A percentile compares a stretch with the other conserved stretches of the same genome.
phyloP scores from a whole-genome alignment of 805 yeast genomes.

The Ogataea zsoltii region DNA sequence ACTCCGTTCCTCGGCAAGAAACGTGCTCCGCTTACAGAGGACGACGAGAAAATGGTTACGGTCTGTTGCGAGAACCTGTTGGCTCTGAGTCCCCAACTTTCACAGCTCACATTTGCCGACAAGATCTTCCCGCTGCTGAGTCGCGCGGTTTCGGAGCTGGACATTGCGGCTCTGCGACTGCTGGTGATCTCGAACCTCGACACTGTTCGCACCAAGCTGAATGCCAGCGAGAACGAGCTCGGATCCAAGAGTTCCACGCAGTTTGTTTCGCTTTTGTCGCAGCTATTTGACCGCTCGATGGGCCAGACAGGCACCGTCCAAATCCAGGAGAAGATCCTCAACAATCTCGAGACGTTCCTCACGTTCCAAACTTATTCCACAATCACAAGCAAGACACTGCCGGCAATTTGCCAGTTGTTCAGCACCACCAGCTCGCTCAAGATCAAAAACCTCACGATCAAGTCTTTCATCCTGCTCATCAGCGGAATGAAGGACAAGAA shows the following conservation, averaged over 20 bases:
- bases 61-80: slow-evolving; percentile 56
- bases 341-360: slow-evolving; percentile 28
- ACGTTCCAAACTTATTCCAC: slow-evolving; percentile 47
- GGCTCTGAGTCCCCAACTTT: slow-evolving; percentile 61
- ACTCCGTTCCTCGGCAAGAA: slow-evolving; percentile 37
- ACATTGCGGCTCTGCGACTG: slow-evolving; percentile 33
- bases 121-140: slow-evolving; percentile 52
- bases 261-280: slow-evolving; percentile 32
- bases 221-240: slow-evolving; percentile 27
- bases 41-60: slow-evolving; percentile 42
- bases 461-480: slow-evolving; percentile 58
- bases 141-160: slow-evolving; percentile 25
- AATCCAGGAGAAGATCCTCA: slow-evolving; percentile 37
- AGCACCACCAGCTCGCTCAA: slow-evolving; percentile 81
- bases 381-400: slow-evolving; percentile 74
- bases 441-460: slow-evolving; percentile 69
- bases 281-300: slow-evolving; percentile 36
- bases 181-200: slow-evolving; percentile 32
- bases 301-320: slow-evolving; percentile 16
- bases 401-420: slow-evolving; percentile 69
- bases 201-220: slow-evolving; percentile 29
- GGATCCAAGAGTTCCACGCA: slow-evolving; percentile 25
- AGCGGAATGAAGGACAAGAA: slow-evolving; percentile 43
- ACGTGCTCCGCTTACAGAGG: slow-evolving; percentile 11
- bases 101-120: slow-evolving; percentile 78